Percentiles rank a stretch among this genome's conserved stretches.
phyloP scores from a whole-genome alignment of 2,329 filamentous ascomycete species.

The Arachnopeziza araneosa region DNA sequence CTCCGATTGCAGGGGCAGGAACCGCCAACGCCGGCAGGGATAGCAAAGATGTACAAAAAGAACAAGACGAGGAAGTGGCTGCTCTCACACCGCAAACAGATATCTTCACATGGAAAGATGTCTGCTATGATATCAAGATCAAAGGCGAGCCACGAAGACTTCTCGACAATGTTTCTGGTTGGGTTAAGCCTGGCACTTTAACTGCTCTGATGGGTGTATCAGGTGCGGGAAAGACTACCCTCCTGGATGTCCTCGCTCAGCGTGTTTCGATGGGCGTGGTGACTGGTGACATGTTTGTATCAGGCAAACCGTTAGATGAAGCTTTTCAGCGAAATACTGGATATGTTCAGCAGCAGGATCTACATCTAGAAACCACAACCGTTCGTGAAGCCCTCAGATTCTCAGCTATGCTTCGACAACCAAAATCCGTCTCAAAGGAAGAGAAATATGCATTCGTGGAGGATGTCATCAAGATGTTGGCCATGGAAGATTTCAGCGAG shows the following conservation, averaged over 20 bases:
- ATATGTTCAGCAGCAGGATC: slow-evolving; percentile 90
- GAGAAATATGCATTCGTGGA: slow-evolving; percentile 88
- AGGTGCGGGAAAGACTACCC: slow-evolving; percentile 83
- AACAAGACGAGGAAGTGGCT: slow-evolving; percentile 23
- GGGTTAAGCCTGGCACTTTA: slow-evolving; percentile 66
- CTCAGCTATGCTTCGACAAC: slow-evolving; percentile 80
- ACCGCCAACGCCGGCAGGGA: slow-evolving; percentile 7
- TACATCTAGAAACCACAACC: slow-evolving; percentile 78
- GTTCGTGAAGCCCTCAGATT: slow-evolving; percentile 82
- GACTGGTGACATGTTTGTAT: slow-evolving; percentile 65
- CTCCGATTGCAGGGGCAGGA: slow-evolving; percentile 6
- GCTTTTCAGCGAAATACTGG: slow-evolving; percentile 91
- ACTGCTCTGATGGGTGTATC: slow-evolving; percentile 65
- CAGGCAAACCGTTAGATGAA: slow-evolving; percentile 31
- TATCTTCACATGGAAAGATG: slow-evolving; percentile 30
- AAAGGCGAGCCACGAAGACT: slow-evolving; percentile 59
- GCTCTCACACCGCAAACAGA: slow-evolving; percentile 27
- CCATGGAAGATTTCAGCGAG: slow-evolving; percentile 88
- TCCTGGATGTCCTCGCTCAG: slow-evolving; percentile 74
- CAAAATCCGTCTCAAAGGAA: slow-evolving; percentile 60
- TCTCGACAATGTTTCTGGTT: slow-evolving; percentile 64
- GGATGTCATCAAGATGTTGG: slow-evolving; percentile 84
- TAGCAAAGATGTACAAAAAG: slow-evolving; percentile 10
- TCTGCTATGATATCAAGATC: slow-evolving; percentile 73
- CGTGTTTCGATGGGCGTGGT: slow-evolving; percentile 88